Evolutionary conservation across 1,284 basidiomycete species (phyloP), one percentile per base, ranked within the genome.

Genomic region (Flammula alnicola): DNA sequence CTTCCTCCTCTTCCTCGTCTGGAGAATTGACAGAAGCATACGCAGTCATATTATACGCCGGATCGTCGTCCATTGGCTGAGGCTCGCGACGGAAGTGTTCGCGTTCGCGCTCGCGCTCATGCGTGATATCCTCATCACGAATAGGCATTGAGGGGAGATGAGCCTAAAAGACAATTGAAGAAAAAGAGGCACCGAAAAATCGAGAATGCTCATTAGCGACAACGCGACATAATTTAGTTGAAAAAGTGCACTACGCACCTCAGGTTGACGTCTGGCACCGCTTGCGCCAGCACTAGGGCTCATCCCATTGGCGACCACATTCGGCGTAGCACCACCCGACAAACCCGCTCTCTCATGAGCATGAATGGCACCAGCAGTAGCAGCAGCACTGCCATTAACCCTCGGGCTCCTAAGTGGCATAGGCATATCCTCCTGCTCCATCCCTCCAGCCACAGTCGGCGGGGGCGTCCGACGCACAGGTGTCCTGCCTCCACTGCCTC

Each of bases 321-420:
- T 42, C 5, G 47, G 41, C 17, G 29, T 43, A n/a, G 29, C 41
- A 22, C 30, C 20, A 14, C 41, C 29, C 30, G 41, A 32, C 19
- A 39, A 27, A 25, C 23, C 20, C 14, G 25, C n/a, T 9, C 37
- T 23, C 17, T 32, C 26, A 12, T 42, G 46, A 11, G 46, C 12
- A 33, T 22, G 16, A 12, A n/a, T n/a, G n/a, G 23, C 11, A 23
- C 22, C 39, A 25, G 17, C 14, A n/a, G 32, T 11, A 14, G 25
- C 29, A n/a, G 27, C 25, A 14, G 16, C 35, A 27, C 30, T 35
- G 2, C 54, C 55, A 41, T 56, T 53, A 11, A 51, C 38, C 25
- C 48, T 46, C 4, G 55, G 51, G 23, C 48, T 53, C 29, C 51
- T 32, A 8, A 47, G 26, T n/a, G n/a, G n/a, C n/a, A n/a, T n/a